Evolutionary conservation across 192 early-diverging fungal genomes (phyloP), one percentile per base, ranked within the genome.

Genomic region (Backusella luteola): DNA sequence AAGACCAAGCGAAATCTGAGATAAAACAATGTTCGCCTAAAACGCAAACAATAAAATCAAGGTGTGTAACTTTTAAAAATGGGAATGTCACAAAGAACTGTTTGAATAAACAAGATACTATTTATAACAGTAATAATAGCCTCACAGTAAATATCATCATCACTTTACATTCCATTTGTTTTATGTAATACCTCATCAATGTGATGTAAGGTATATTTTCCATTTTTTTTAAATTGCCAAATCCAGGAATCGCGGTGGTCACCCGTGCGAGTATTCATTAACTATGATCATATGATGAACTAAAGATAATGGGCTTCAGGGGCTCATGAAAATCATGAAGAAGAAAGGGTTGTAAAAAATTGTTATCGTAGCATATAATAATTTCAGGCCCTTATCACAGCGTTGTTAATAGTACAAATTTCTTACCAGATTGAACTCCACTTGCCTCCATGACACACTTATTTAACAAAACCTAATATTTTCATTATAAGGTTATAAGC

Each of bases 61-160:
- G 21, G 9, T 12, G 56, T 63, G 56, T 63, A 63, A 23, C 23
- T 4, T 0, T 63, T 23, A 14, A 63, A 63, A 63, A 63, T 63
- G 56, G 56, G 56, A 63, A 63, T 63, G 56, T 63, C 21, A 29
- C 56, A 63, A 49, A 63, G 56, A 12, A 14, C 56, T 63, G 56
- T 63, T 23, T 29, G 26, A 29, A 14, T 63, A 63, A 63, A 63
- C 56, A 63, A 11, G 8, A 11, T 63, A 63, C 56, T 63, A 63
- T 63, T 63, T 63, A 21, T 63, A 63, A 63, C 56, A 63, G 56
- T 63, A 63, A 63, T 63, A 29, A 63, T 29, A 29, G 23, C 53
- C 19, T 44, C n/a, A 56, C 53, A 56, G 53, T 56, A 56, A 56
- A 56, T 63, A 26, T 29, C 56, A 63, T 63, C 56, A 29, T 63